phyloP scores from a whole-genome alignment of 177 flowering plant genomes.

The Vitis hybrid region DNA sequence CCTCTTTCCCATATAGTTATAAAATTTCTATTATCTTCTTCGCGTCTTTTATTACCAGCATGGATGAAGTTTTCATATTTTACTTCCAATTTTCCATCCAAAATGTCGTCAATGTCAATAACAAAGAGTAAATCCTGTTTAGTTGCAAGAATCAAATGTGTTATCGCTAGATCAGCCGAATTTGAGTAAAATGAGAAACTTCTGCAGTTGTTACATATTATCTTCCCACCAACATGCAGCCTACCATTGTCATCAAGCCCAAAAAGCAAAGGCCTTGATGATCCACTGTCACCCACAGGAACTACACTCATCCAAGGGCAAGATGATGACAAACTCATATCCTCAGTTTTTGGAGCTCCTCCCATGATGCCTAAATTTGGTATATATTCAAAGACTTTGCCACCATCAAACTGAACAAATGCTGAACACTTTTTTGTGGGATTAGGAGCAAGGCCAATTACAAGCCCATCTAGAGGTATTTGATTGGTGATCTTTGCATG shows the following conservation, averaged over 20 bases:
- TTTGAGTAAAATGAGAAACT: conserved; percentile 84
- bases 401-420: conserved; percentile 74
- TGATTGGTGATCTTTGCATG: conserved; percentile 40
- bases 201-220: conserved; percentile 80
- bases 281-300: conserved; percentile 38
- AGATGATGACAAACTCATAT: conserved; percentile 48
- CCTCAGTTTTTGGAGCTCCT: conserved; percentile 28
- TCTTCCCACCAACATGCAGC: conserved; percentile 57
- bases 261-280: conserved; percentile 48
- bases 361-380: conserved; percentile 35
- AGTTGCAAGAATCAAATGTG: conserved; percentile 81
- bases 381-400: conserved; percentile 58
- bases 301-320: conserved; percentile 82
- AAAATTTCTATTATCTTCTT: conserved; percentile 46
- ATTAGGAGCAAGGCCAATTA: conserved; percentile 55
- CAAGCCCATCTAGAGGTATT: conserved; percentile 38
- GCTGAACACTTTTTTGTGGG: conserved; percentile 57
- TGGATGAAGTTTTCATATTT: conserved; percentile 53
- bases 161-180: conserved; percentile 43
- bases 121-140: conserved; percentile 83
- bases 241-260: conserved; percentile 77
- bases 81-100: conserved; percentile 43
- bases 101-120: conserved; percentile 53
- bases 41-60: conserved; percentile 35
- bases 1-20: conserved; percentile 91